These are phyloP conservation scores for Microcera coccophila DNA, from an alignment of 2,329 filamentous ascomycete genomes.

Conservation along the genomic window DNA sequence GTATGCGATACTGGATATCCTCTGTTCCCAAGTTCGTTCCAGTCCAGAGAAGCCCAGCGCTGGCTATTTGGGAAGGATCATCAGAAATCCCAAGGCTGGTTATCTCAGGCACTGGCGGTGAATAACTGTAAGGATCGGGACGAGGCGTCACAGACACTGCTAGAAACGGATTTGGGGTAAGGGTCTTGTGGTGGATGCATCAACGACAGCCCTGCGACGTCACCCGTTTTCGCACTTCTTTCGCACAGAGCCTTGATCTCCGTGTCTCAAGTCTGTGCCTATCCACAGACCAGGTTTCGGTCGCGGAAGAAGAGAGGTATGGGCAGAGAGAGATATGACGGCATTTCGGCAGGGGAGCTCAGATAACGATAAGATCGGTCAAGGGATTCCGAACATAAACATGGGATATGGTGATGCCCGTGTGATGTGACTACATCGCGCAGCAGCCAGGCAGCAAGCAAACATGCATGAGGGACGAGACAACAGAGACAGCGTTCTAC, in stretches of 20 bases:
- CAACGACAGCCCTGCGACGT: slow-evolving; percentile 5
- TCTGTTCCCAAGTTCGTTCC: too few relatives aligned
- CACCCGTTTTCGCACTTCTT: slow-evolving; percentile 2
- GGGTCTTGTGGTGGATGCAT: neutral
- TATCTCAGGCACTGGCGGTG: slow-evolving; percentile 8
- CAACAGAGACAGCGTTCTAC: neutral
- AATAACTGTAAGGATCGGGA: slow-evolving; percentile 1
- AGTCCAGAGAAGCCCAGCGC: too few relatives aligned
- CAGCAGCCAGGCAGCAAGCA: neutral
- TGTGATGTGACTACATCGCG: slow-evolving; percentile 6
- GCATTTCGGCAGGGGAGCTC: neutral
- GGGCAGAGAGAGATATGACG: neutral
- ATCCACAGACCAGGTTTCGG: slow-evolving; percentile 5
- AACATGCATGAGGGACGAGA: neutral
- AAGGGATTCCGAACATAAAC: neutral
- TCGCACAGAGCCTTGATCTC: neutral
- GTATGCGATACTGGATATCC: too few relatives aligned
- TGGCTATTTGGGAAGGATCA: too few relatives aligned
- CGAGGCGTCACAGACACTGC: slow-evolving; percentile 1
- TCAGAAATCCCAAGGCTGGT: too few relatives aligned
- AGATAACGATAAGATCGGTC: slow-evolving; percentile 1
- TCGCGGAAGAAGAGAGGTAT: neutral
- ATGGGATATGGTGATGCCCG: neutral
- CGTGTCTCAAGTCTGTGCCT: neutral
- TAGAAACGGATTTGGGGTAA: neutral